Conservation (phyloP, 2,329 filamentous ascomycete species). For the Exophiala oligosperma region DNA sequence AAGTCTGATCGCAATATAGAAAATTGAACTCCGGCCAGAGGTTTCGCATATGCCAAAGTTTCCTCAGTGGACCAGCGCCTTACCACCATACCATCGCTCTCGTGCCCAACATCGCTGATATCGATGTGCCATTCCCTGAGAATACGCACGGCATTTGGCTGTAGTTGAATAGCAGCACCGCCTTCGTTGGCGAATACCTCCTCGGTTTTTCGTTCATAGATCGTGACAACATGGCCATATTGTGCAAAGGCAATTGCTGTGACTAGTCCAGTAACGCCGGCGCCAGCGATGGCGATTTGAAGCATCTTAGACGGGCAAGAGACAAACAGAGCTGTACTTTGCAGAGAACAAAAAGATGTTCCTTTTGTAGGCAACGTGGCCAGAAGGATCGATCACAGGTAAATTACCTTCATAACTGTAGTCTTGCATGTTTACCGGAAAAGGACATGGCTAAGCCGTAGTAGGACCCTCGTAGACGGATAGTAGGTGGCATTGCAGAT, state of each 20-base stretch:
- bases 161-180: conserved; percentile 4
- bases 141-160: conserved; percentile 2
- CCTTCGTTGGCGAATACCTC: conserved; percentile 8
- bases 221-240: conserved; percentile 1
- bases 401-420: no score
- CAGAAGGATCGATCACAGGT: no score
- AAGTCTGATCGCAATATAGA: conserved; percentile 9
- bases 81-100: neutral
- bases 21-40: neutral
- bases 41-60: neutral
- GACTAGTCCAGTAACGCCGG: conserved; percentile 6
- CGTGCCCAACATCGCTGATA: neutral
- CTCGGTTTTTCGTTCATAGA: conserved; percentile 7
- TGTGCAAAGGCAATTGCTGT: conserved; percentile 2
- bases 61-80: conserved; percentile 1
- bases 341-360: no score
- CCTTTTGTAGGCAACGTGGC: no score
- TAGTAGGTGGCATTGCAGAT: no score
- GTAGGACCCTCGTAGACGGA: no score
- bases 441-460: no score
- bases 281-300: conserved; percentile 6
- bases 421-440: no score
- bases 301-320: conserved; percentile 29
- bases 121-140: neutral
- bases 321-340: no score